Conservation (phyloP, 805 yeast species). For the Blastobotrys muscicola region DNA sequence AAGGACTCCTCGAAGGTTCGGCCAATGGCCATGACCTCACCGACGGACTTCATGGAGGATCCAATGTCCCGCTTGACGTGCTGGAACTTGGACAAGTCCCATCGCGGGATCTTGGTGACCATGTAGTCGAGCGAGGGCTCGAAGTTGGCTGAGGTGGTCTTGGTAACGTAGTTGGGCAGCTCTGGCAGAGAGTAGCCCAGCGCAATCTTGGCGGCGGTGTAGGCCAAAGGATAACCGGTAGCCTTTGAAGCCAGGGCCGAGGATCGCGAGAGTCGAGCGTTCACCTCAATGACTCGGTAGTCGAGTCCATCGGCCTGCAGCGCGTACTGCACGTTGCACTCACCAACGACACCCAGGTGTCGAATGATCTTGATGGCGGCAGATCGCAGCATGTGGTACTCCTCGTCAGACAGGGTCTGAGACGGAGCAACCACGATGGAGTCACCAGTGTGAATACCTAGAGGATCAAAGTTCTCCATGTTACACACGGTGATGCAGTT, state of each 20-base stretch:
- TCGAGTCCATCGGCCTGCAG: conserved; percentile 93
- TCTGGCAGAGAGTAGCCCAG: conserved; percentile 92
- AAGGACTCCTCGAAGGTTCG: conserved; percentile 95
- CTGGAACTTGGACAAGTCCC: conserved; percentile 95
- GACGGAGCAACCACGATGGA: conserved; percentile 98
- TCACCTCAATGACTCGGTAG: conserved; percentile 93
- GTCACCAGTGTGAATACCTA: conserved; percentile 98
- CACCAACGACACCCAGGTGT: conserved; percentile 98
- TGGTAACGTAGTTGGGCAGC: conserved; percentile 92
- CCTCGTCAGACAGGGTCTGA: conserved; percentile 93
- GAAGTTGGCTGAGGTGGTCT: conserved; percentile 90
- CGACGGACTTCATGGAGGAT: conserved; percentile 96
- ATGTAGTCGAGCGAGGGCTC: conserved; percentile 96
- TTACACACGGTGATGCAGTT: conserved; percentile 98
- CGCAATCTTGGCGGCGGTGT: conserved; percentile 96
- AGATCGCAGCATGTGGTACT: conserved; percentile 93
- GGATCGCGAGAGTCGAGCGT: conserved; percentile 93
- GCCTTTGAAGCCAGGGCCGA: conserved; percentile 98
- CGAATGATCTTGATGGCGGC: conserved; percentile 97
- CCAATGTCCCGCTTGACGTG: conserved; percentile 92
- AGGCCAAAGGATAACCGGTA: conserved; percentile 96
- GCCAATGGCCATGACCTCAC: conserved; percentile 99
- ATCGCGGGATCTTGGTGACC: conserved; percentile 95
- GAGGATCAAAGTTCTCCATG: conserved; percentile 98
- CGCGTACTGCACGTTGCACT: conserved; percentile 96